Base-by-base conservation (phyloP, 805 yeast species). In the Yarrowia sp. region DNA sequence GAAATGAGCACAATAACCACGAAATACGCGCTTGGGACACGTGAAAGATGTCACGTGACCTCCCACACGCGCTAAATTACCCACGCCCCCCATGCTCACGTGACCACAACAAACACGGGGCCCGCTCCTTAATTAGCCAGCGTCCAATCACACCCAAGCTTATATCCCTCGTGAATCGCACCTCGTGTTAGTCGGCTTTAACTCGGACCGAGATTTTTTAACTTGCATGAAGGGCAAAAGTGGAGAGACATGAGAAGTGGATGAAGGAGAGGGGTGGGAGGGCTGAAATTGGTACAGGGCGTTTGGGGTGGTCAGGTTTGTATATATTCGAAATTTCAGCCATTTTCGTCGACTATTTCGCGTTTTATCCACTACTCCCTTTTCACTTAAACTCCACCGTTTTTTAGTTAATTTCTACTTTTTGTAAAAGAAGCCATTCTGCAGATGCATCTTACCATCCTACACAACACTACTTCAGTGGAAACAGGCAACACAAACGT, bases 111-210 rank as follows among this genome's bases (percentile, higher is more conserved):
- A 44, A 12, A 33, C 53, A 33, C 30, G 30, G 30, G 30, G 30
- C n/a, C n/a, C 30, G 30, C 30, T 24, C 30, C 30, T 33, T n/a
- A 33, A 9, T 10, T 4, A 3, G 12, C 9, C 40, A 6, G n/a
- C 42, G 15, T 6, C 58, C 58, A 52, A 52, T 52, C 58, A 52
- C 43, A 20, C 58, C 13, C 43, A 50, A 9, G 58, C 58, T 52
- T 52, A 52, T 52, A 19, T 20, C 30, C 58, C 58, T 38, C 58
- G 58, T 52, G 58, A 38, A 52, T 19, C 13, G 39, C 14, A 50
- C 56, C 56, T 50, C 56, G 56, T 50, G 66, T 38, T 39, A 53
- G 66, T 15, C 44, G 68, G 42, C 49, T 39, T 36, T 60, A 61
- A 17, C 58, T 43, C 58, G 55, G 55, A 19, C 64, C 55, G 55